phyloP scores from a whole-genome alignment of 768 basidiomycete genomes.

The Trametes cinnabarina region DNA sequence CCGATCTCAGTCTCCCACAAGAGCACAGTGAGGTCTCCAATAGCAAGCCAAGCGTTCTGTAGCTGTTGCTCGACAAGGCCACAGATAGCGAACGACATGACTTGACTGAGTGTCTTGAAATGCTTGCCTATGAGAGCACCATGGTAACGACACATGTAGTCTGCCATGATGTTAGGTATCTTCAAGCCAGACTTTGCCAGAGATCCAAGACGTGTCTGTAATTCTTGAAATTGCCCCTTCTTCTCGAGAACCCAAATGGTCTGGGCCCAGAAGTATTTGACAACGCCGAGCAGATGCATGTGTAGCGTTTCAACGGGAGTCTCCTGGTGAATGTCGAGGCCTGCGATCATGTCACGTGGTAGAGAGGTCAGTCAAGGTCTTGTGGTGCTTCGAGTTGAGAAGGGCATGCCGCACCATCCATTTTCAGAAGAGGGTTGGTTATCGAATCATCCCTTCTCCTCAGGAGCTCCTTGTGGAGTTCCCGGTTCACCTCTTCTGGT shows the following conservation, averaged over 20 bases:
- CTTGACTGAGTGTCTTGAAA: constrained; percentile 27
- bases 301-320: constrained; percentile 36
- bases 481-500: neutral
- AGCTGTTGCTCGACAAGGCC: constrained; percentile 16
- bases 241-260: constrained; percentile 27
- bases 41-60: constrained; percentile 22
- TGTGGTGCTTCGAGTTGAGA: too few species aligned
- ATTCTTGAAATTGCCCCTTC: constrained; percentile 15
- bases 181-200: constrained; percentile 28
- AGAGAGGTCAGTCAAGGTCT: neutral
- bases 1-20: constrained; percentile 27
- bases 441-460: neutral
- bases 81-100: constrained; percentile 18
- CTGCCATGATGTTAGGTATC: constrained; percentile 23
- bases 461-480: neutral
- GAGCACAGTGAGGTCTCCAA: constrained; percentile 20
- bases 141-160: constrained; percentile 34
- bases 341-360: too few species aligned
- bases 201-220: constrained; percentile 29
- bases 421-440: constrained; percentile 9
- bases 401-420: constrained; percentile 10
- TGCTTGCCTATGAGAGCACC: constrained; percentile 34
- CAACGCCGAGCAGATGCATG: constrained; percentile 33
- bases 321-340: constrained; percentile 31
- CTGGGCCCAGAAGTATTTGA: constrained; percentile 37